A percentile compares a stretch with the other conserved stretches of the same genome.
Conservation (phyloP, 2,329 filamentous ascomycete genomes). For the Verticillium nubilum region DNA sequence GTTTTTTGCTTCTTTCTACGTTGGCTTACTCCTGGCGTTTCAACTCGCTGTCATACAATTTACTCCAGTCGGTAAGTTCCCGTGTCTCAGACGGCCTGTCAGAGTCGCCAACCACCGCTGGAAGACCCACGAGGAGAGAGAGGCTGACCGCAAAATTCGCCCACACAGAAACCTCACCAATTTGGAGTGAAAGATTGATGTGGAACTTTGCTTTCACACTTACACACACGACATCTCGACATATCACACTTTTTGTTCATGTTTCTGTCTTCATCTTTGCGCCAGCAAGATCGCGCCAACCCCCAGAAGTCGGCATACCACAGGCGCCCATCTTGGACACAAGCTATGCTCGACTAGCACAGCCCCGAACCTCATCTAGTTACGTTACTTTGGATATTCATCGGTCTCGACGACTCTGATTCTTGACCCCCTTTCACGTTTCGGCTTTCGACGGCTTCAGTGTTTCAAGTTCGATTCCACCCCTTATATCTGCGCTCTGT, state of each 20-base stretch:
- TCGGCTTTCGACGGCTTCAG: neutral
- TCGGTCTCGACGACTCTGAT: neutral
- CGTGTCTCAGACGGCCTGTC: slow-evolving; percentile 1
- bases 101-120: neutral
- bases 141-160: neutral
- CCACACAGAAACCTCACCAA: neutral
- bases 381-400: neutral
- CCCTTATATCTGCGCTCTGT: neutral
- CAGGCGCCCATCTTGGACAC: neutral
- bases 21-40: slow-evolving; percentile 1
- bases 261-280: neutral
- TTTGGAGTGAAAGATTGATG: neutral
- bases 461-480: neutral
- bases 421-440: neutral
- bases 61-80: slow-evolving; percentile 6
- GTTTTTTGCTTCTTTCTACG: neutral
- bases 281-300: neutral
- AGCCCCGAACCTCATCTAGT: neutral
- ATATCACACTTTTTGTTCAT: neutral
- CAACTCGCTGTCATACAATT: slow-evolving; percentile 3
- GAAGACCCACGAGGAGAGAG: neutral
- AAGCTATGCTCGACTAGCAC: neutral
- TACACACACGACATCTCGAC: neutral
- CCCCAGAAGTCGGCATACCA: neutral
- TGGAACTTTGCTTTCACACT: neutral